phyloP scores from a whole-genome alignment of 1,284 basidiomycete species.

The Thecaphora thlaspeos region DNA sequence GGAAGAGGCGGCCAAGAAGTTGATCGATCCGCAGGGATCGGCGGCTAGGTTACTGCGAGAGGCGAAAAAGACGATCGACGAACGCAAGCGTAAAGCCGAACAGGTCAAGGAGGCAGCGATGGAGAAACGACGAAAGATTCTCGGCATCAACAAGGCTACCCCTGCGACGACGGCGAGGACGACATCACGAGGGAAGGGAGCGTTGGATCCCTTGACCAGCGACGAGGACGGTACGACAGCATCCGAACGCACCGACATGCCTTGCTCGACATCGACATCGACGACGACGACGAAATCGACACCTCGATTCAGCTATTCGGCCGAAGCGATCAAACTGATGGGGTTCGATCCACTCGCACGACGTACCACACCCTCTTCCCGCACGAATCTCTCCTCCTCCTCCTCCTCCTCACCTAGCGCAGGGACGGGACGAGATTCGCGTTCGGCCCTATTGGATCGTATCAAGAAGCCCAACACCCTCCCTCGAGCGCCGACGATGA shows the following conservation, averaged over 20 bases:
- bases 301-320: conserved; percentile 5
- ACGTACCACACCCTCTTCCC: neutral
- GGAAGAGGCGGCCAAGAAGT: neutral
- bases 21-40: neutral
- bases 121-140: conserved; percentile 18
- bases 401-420: no score
- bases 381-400: no score
- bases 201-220: neutral
- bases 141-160: conserved; percentile 4
- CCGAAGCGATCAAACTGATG: conserved; percentile 13
- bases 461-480: neutral
- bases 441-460: neutral
- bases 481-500: no score
- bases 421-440: neutral
- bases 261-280: no score
- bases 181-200: neutral
- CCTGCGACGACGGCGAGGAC: neutral
- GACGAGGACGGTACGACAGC: neutral
- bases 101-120: neutral
- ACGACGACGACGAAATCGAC: neutral
- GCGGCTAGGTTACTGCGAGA: conserved; percentile 3
- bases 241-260: no score
- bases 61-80: conserved; percentile 22
- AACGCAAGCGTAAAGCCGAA: conserved; percentile 17
- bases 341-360: conserved; percentile 14